Percentiles rank a stretch among this genome's conserved stretches.
Evolutionary conservation across 768 basidiomycete species (phyloP).

Genomic region (Mycena amicta): DNA sequence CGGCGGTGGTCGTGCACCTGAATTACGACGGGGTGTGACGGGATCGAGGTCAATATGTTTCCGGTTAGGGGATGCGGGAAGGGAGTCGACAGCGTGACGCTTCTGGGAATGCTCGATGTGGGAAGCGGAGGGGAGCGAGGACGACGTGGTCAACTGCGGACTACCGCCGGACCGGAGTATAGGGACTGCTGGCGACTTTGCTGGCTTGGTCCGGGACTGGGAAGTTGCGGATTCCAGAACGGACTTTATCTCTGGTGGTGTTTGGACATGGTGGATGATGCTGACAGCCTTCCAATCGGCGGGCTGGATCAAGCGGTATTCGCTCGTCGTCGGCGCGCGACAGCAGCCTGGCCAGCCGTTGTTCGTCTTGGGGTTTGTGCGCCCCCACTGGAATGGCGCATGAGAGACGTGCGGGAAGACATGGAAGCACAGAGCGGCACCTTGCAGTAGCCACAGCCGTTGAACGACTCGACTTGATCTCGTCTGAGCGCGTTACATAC

Average conservation of each 20-base stretch:
- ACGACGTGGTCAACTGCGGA: slow-evolving; percentile 46
- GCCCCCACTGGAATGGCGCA: slow-evolving; percentile 64
- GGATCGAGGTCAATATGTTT: slow-evolving; percentile 57
- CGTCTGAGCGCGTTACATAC: slow-evolving; percentile 16
- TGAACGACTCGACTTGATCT: slow-evolving; percentile 71
- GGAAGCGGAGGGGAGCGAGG: slow-evolving; percentile 50
- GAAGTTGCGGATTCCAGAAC: slow-evolving; percentile 46
- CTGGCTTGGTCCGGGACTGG: slow-evolving; percentile 5
- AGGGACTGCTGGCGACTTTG: slow-evolving; percentile 35
- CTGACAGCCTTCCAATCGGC: slow-evolving; percentile 84
- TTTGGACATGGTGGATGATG: slow-evolving; percentile 70
- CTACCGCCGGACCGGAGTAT: slow-evolving; percentile 49
- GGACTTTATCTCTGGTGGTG: slow-evolving; percentile 73
- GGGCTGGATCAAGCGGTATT: slow-evolving; percentile 64
- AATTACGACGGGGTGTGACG: slow-evolving; percentile 47
- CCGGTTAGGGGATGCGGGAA: slow-evolving; percentile 61
- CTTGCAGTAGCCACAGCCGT: slow-evolving; percentile 91
- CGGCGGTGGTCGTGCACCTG: slow-evolving; percentile 47
- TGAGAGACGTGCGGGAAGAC: slow-evolving; percentile 29
- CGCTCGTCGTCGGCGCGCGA: slow-evolving; percentile 64
- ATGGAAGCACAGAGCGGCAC: slow-evolving; percentile 40
- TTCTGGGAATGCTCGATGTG: slow-evolving; percentile 46
- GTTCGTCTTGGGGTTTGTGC: slow-evolving; percentile 63
- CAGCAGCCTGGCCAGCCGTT: slow-evolving; percentile 90
- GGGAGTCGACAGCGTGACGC: slow-evolving; percentile 48